Conservation (phyloP, 179 eudicot genomes). For the Drosera spatulata region DNA sequence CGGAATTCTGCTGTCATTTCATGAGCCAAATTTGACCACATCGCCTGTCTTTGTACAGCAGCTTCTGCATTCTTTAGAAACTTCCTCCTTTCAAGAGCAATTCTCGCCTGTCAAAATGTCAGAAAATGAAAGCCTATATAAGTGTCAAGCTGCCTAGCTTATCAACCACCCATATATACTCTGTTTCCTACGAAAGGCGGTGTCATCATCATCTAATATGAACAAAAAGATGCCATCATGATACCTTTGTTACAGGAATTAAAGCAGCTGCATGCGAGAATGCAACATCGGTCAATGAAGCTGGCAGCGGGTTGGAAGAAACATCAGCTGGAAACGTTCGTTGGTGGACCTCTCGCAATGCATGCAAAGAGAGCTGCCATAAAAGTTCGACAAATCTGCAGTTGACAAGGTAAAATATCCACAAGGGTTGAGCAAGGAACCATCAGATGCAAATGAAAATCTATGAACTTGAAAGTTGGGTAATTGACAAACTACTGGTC, state of each 20-base stretch:
- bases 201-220: neutral
- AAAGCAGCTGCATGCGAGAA: conserved; percentile 98
- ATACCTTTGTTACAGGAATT: conserved; percentile 93
- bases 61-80: conserved; percentile 83
- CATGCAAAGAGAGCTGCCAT: conserved; percentile 98
- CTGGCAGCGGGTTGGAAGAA: conserved; percentile 86
- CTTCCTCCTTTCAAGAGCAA: conserved; percentile 84
- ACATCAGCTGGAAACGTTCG: conserved; percentile 91
- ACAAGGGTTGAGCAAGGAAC: neutral
- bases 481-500: too few species aligned
- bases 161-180: too few species aligned
- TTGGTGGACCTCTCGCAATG: conserved; percentile 90
- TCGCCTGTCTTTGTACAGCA: conserved; percentile 87
- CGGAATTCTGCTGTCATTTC: conserved; percentile 99
- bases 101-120: conserved; percentile 55
- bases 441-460: conserved; percentile 1
- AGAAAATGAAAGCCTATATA: too few species aligned
- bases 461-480: neutral
- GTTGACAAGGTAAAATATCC: neutral
- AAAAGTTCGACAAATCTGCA: conserved; percentile 85
- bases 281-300: conserved; percentile 93
- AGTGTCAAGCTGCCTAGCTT: too few species aligned
- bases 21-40: conserved; percentile 97
- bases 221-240: neutral
- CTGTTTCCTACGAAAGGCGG: too few species aligned